A percentile compares a stretch with the other conserved stretches of the same genome.
phyloP scores from a whole-genome alignment of 2,329 filamentous ascomycete species.

The Paramyrothecium roridum region DNA sequence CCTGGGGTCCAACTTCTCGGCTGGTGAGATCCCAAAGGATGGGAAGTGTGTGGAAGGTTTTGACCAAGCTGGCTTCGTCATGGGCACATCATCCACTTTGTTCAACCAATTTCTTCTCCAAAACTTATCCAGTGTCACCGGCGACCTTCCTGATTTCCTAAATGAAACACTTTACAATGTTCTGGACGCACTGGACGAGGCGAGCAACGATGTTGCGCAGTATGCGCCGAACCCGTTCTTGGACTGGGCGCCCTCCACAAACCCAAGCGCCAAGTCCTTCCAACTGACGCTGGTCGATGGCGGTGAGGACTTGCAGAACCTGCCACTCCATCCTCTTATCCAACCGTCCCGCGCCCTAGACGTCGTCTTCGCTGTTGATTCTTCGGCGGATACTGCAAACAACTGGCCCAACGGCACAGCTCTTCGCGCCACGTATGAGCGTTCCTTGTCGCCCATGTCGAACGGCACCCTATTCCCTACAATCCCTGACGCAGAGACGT shows the following conservation, averaged over 20 bases:
- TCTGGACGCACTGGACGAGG: neutral
- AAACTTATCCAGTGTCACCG: neutral
- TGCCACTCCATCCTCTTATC: constrained; percentile 61
- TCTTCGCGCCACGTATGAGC: neutral
- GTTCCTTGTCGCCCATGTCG: neutral
- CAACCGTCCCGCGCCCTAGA: constrained; percentile 35
- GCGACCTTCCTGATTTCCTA: neutral
- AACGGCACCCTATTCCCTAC: neutral
- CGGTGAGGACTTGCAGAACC: constrained; percentile 69
- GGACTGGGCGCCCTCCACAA: neutral
- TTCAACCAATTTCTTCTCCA: neutral
- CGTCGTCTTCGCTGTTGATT: constrained; percentile 1
- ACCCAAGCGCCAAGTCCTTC: constrained; percentile 31
- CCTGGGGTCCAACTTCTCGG: neutral
- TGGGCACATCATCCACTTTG: neutral
- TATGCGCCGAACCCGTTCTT: neutral
- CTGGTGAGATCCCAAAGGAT: neutral
- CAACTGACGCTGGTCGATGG: constrained; percentile 68
- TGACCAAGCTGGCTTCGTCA: neutral
- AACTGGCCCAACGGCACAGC: constrained; percentile 1
- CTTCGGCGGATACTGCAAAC: neutral
- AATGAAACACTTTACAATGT: neutral
- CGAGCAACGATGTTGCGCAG: neutral
- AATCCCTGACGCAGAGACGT: neutral
- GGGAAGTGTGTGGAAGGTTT: neutral